Evolutionary conservation across 768 basidiomycete genomes (phyloP).

Genomic region (Pleurotus tuoliensis): DNA sequence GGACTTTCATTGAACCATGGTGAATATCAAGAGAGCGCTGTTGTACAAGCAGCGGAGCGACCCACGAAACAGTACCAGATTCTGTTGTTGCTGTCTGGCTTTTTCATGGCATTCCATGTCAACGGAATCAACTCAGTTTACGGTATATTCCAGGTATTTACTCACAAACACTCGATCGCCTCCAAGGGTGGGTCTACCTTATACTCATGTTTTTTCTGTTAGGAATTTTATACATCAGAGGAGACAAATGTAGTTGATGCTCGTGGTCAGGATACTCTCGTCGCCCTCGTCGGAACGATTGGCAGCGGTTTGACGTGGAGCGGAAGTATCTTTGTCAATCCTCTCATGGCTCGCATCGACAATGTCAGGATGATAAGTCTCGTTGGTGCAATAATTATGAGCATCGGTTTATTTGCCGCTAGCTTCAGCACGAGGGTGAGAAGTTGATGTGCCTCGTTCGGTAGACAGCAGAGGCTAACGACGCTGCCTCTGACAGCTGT

Average conservation of each 20-base stretch:
- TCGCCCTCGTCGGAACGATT: conserved; percentile 40
- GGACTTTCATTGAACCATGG: too few species aligned
- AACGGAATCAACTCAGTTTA: conserved; percentile 40
- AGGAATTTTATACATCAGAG: conserved; percentile 42
- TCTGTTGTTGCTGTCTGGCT: conserved; percentile 34
- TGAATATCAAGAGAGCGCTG: too few species aligned
- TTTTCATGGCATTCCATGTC: conserved; percentile 41
- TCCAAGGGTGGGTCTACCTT: background rate
- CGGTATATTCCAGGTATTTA: conserved; percentile 37
- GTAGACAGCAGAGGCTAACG: background rate
- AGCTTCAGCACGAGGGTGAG: conserved; percentile 33
- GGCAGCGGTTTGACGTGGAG: conserved; percentile 44
- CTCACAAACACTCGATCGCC: background rate
- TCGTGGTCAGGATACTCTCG: conserved; percentile 33
- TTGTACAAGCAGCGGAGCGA: conserved; percentile 2
- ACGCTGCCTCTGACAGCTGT: conserved; percentile 24
- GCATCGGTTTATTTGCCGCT: conserved; percentile 35
- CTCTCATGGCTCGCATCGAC: conserved; percentile 29
- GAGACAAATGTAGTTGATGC: conserved; percentile 31
- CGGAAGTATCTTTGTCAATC: conserved; percentile 40
- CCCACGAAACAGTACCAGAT: conserved; percentile 32
- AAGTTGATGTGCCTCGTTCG: background rate
- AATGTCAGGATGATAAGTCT: conserved; percentile 32
- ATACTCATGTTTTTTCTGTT: background rate
- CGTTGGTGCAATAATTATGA: conserved; percentile 34